Evolutionary conservation across 208 protist genomes (phyloP), one percentile per base, ranked within the genome.

Genomic region (Acanthamoeba lenticulata): DNA sequence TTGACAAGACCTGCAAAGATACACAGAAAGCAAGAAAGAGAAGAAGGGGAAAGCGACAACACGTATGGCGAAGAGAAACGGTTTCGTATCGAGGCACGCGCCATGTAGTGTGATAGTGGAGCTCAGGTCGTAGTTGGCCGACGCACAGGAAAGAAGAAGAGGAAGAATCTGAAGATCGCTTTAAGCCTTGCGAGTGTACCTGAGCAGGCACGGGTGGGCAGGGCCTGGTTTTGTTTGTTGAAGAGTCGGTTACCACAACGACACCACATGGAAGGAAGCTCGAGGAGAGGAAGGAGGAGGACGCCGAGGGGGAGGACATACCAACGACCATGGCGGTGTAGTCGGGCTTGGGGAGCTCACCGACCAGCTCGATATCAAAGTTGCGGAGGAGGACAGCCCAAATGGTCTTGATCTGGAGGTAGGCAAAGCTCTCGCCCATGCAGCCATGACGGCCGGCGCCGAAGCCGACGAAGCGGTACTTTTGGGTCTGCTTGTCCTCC

Each of bases 401-500:
- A 47, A 99, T 97, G 81, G 98, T 98, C 96, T 98, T 98, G 55
- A 99, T 97, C 96, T 99, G 98, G 38, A 99, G 94, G 45, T 98
- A 97, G 42, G 97, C 98, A 94, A 99, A 99, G 96, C 98, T 98
- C 95, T 98, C 98, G 24, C 98, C 98, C 93, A 98, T 98, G 96
- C 98, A 94, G 24, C 47, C 88, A n/a, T 94, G 93, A 32, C 79
- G 45, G 36, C 95, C 94, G 13, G 96, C 97, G 94, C 98, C 98
- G 60, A 99, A 99, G 60, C 96, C 97, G 85, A 98, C 94, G 95
- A 97, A 98, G 94, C 97, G 96, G 92, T 98, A 97, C 92, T 96
- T 95, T 32, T 47, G 34, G 24, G 52, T 29, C n/a, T 86, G 55
- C 52, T 49, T 86, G 36, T 94, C 91, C 57, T 94, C 91, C 36